Base-by-base conservation (phyloP, 208 protist genomes). In the Naegleria gruberi region DNA sequence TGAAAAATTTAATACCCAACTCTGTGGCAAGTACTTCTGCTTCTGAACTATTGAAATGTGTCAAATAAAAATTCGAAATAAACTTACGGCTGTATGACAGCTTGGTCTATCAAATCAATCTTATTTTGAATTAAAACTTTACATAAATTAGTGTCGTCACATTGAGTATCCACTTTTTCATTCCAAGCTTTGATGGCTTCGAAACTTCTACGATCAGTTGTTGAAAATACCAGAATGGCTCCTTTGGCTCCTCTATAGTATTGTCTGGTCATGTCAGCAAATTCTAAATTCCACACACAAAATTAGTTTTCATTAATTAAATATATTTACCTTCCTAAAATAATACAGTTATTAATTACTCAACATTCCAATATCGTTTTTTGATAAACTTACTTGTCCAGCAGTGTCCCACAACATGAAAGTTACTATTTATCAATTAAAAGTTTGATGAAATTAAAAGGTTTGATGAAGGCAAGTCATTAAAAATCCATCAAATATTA, bases 161-260 rank as follows among this genome's bases (percentile, higher is more conserved):
- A 88, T 43, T 88, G 37, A 43, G 15, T 65, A 2, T 65, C n/a
- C 2, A 88, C 84, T 88, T 88, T 88, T 65, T 88, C 45, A 26
- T 88, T 88, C 84, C 84, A 88, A 42, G 8, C 43, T 41, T 47
- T 30, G 15, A 88, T 65, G 7, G 45, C 45, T 43, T 88, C 45
- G 26, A 88, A 88, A 23, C 34, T 44, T 12, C 19, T 42, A 73
- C 84, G 34, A 41, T 88, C 84, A 40, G 30, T 88, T 65, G 84
- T 73, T 23, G 84, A 88, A 65, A 88, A 88, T 19, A 42, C 84
- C 15, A 88, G 15, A 12, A 65, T 42, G 8, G 12, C 41, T 19
- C 26, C 43, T 43, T 65, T 88, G 34, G 84, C 84, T 42, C 84
- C 84, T 88, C 84, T 88, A 41, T 88, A 88, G 26, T 88, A 88